Evolutionary conservation across 768 basidiomycete genomes (phyloP).

Genomic region (Lactarius sp.): DNA sequence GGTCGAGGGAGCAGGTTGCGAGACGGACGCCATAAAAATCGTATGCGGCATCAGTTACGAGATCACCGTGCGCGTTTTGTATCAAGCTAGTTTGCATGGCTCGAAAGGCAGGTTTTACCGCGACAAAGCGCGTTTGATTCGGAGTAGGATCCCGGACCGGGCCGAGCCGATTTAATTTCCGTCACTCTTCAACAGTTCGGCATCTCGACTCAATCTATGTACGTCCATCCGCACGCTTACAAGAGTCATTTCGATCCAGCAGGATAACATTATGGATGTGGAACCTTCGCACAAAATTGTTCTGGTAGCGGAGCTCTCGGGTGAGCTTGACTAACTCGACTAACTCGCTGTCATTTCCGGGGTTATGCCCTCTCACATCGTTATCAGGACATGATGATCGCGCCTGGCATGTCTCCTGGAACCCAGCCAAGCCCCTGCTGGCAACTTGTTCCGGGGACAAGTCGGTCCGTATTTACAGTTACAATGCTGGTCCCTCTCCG

Average conservation of each 20-base stretch:
- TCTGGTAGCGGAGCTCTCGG: not conserved
- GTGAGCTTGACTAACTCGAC: not conserved
- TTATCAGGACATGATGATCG: constrained; percentile 68
- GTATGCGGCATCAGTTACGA: constrained; percentile 82
- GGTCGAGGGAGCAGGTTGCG: constrained; percentile 79
- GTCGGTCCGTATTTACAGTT: constrained; percentile 79
- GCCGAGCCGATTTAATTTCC: not conserved
- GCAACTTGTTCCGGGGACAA: constrained; percentile 96
- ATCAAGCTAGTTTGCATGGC: constrained; percentile 83
- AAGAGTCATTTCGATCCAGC: not conserved
- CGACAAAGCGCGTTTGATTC: not conserved
- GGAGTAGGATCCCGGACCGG: not conserved
- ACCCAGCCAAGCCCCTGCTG: constrained; percentile 70
- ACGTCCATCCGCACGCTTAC: not conserved
- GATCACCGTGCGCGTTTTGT: constrained; percentile 70
- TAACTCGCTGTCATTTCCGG: not conserved
- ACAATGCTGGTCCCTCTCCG: constrained; percentile 36
- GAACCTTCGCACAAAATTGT: constrained; percentile 17
- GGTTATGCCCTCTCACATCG: not conserved
- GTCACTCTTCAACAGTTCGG: not conserved
- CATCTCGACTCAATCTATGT: not conserved
- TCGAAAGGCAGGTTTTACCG: not conserved
- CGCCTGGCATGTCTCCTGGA: constrained; percentile 89
- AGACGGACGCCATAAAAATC: constrained; percentile 85
- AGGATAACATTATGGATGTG: constrained; percentile 1